Evolutionary conservation across 441 rosid species (phyloP), one percentile per base, ranked within the genome.

Genomic region (Breynia disticha): DNA sequence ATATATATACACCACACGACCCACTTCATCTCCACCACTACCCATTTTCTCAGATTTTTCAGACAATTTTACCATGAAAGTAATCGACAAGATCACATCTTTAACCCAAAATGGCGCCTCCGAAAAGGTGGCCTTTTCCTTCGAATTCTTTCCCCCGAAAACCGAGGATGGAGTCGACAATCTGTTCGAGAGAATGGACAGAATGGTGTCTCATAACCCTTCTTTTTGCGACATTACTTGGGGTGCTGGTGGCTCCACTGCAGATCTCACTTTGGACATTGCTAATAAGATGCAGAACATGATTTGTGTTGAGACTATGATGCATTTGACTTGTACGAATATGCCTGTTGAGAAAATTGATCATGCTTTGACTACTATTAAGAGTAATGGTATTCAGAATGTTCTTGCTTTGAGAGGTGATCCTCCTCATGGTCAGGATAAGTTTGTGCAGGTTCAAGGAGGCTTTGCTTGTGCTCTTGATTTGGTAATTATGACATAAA

Each of bases 181-280:
- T 72, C 86, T 93, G 60, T 89, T 93, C 64, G 99, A 93, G 45
- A 69, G 86, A 20, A 93, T 93, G 97, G 99, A 89, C 67, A 85
- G 97, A 0, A 79, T 93, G 95, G 99, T 89, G 24, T 65, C 83
- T 32, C 87, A 87, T 66, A 83, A 82, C 54, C 99, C 99, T 0
- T 17, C 95, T 4, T 93, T 93, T 76, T 93, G 99, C 65, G 99
- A 93, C 67, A 89, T 89, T 69, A 89, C 99, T 11, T 93, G 99
- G 99, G 99, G 96, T 0, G 97, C 99, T 9, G 99, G 99, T 11
- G 99, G 99, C 16, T 78, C 99, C 63, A 86, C 97, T 19, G 97
- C 97, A 0, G 95, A 89, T 68, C 82, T 93, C 11, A 89, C 97
- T 5, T 78, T 93, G 3, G 95, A 89, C 48, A 93, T 93, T 67